Base-by-base conservation (phyloP, 192 early-diverging fungal species). In the Entophlyctis luteolus region DNA sequence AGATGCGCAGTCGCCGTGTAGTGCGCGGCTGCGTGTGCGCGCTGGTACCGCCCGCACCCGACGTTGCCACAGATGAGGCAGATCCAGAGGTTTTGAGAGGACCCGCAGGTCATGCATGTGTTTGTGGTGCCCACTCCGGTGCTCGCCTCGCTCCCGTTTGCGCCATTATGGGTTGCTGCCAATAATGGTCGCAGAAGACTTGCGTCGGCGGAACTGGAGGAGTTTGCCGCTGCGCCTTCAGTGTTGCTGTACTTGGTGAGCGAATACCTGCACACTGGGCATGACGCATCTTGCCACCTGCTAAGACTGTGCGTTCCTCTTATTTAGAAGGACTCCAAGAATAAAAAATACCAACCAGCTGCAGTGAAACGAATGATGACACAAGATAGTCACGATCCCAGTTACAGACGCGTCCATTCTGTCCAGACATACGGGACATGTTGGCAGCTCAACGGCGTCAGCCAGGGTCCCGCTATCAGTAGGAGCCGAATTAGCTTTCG, bases 401-500 rank as follows among this genome's bases (percentile, higher is more conserved):
- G 94, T 95, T 16, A 89, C 86, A 4, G 86, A 81, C 3, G 89
- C 78, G 76, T 99, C 96, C 88, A 99, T 90, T 20, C 93, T 78
- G 57, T 99, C 96, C 39, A 99, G 78, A 73, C 96, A 99, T 4
- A 99, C 94, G 2, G 96, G 95, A 68, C 96, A 99, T 0, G 90
- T 94, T 1, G 95, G 94, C 18, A 96, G 73, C 72, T 96, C 93
- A 48, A 87, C n/a, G n/a, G n/a, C n/a, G n/a, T n/a, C n/a, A n/a
- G n/a, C n/a, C n/a, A n/a, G n/a, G n/a, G n/a, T n/a, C n/a, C n/a
- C n/a, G n/a, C n/a, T n/a, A n/a, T n/a, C n/a, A n/a, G n/a, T 62
- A 12, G 88, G 53, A n/a, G 68, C 10, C n/a, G 49, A 29, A 22
- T 8, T 14, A 52, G 39, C 39, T 42, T 8, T 42, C n/a, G 39